phyloP scores from a whole-genome alignment of 2,329 filamentous ascomycete species.

The Knufia fluminis region DNA sequence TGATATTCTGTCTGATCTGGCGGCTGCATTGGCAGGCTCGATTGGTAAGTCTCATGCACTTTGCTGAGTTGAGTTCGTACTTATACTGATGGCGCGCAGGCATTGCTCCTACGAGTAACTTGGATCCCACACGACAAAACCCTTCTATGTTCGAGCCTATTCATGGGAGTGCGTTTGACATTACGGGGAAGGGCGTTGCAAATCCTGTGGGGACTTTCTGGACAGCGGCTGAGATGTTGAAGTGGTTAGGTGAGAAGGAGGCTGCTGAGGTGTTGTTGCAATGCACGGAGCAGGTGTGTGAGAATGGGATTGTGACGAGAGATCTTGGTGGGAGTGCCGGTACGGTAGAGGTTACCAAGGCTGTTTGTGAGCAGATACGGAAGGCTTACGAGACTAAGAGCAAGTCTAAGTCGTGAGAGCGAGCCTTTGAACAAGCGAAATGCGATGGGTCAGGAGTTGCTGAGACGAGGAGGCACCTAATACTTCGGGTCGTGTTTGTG shows the following conservation, averaged over 20 bases:
- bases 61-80: no score
- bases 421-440: no score
- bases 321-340: conserved; percentile 51
- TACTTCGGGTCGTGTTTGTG: no score
- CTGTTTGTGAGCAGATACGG: conserved; percentile 33
- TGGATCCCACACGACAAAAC: conserved; percentile 53
- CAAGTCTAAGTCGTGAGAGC: background rate
- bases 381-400: background rate
- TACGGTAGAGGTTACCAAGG: conserved; percentile 51
- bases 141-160: conserved; percentile 57
- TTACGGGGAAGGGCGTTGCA: conserved; percentile 88
- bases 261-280: conserved; percentile 50
- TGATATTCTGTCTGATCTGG: conserved; percentile 62
- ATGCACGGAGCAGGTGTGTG: conserved; percentile 53
- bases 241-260: conserved; percentile 51
- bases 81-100: no score
- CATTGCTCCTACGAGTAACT: conserved; percentile 60
- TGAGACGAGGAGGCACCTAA: no score
- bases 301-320: conserved; percentile 45
- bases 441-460: no score
- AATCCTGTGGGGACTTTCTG: conserved; percentile 73
- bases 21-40: conserved; percentile 58
- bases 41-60: no score
- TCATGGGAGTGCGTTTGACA: conserved; percentile 82
- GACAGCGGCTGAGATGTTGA: conserved; percentile 60